phyloP scores from a whole-genome alignment of 768 basidiomycete species.

The Mycena sanguinolenta region DNA sequence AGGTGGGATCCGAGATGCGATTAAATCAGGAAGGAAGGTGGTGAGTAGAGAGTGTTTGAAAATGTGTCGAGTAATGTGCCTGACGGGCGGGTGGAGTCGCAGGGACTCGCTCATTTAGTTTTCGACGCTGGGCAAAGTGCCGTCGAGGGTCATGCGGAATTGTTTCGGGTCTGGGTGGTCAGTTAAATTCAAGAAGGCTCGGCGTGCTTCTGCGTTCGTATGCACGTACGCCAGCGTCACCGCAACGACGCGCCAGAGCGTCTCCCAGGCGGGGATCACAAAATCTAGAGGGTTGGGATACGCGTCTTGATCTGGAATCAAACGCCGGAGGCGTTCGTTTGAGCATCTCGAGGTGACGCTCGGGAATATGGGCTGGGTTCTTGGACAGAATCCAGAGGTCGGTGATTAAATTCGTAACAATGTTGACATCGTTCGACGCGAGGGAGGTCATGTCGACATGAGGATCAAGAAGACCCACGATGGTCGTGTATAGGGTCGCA shows the following conservation, averaged over 20 bases:
- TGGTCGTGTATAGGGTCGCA: constrained; percentile 58
- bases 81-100: no score
- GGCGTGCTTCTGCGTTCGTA: constrained; percentile 38
- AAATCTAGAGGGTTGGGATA: no score
- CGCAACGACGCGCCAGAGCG: constrained; percentile 72
- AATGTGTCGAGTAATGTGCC: constrained; percentile 54
- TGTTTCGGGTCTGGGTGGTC: constrained; percentile 43
- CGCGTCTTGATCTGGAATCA: constrained; percentile 52
- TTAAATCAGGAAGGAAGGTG: constrained; percentile 27
- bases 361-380: constrained; percentile 46
- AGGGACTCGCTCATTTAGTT: constrained; percentile 57
- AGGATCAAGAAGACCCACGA: constrained; percentile 56
- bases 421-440: constrained; percentile 47
- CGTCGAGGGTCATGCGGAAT: constrained; percentile 42
- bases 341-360: constrained; percentile 48
- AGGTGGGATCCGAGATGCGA: constrained; percentile 2
- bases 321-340: constrained; percentile 52
- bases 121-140: neutral
- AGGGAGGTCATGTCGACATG: constrained; percentile 47
- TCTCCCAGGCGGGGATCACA: constrained; percentile 75
- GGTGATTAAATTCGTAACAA: no score
- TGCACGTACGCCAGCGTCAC: constrained; percentile 54
- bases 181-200: constrained; percentile 54
- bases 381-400: constrained; percentile 63
- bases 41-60: constrained; percentile 1